Evolutionary conservation across 495 filamentous ascomycete species (phyloP).

Genomic region (Tuber microsphaerosporum): DNA sequence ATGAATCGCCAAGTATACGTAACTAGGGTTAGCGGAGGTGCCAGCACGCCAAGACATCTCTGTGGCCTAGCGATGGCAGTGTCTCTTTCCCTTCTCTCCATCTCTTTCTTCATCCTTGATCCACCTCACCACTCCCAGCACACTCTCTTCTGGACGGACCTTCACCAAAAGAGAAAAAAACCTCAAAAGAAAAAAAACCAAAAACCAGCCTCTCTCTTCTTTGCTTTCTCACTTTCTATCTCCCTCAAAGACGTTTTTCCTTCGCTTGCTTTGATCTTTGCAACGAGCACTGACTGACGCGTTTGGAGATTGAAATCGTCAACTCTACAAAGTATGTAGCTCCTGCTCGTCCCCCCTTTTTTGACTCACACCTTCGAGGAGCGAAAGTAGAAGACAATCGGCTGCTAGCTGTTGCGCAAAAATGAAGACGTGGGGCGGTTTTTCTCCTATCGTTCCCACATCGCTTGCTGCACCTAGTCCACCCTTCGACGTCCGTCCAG

Average conservation of each 20-base stretch:
- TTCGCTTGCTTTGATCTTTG: not conserved
- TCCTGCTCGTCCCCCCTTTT: not conserved
- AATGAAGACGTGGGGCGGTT: not conserved
- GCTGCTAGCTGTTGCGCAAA: slow-evolving; percentile 5
- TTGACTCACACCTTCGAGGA: slow-evolving; percentile 5
- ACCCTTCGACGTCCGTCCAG: slow-evolving; percentile 12
- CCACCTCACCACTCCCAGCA: not conserved
- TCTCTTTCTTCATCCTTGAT: slow-evolving; percentile 1
- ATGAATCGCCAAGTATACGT: no score
- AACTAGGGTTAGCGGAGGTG: not conserved
- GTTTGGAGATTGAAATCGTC: not conserved
- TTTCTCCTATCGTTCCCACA: not conserved
- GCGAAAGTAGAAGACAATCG: slow-evolving; percentile 4
- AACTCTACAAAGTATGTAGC: not conserved
- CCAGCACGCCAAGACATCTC: not conserved
- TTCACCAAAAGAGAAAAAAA: not conserved
- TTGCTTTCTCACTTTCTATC: not conserved
- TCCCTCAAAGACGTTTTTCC: not conserved
- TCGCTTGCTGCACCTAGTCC: slow-evolving; percentile 4
- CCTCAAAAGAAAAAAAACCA: not conserved
- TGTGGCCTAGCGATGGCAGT: not conserved
- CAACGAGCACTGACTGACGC: not conserved
- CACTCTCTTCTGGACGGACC: not conserved
- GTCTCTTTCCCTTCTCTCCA: not conserved
- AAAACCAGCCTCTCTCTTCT: not conserved